Percentiles rank a stretch among this genome's conserved stretches.
Conservation (phyloP, 257 asterid genomes). For the Ocimum tenuiflorum region DNA sequence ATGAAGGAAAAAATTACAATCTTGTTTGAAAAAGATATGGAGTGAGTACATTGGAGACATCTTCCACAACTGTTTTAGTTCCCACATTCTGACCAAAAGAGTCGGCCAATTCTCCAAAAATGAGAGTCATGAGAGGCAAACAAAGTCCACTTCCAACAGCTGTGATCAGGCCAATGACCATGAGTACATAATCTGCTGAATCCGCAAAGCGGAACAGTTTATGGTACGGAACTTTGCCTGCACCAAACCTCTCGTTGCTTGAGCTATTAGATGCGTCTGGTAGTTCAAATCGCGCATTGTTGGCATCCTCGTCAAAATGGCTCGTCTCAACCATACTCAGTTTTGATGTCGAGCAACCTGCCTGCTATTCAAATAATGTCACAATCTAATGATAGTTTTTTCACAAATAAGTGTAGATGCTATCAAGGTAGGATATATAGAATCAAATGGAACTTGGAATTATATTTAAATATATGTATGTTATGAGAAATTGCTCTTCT, state of each 20-base stretch:
- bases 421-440: neutral
- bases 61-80: conserved; percentile 15
- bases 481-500: neutral
- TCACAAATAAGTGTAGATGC: neutral
- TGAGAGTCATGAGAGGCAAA: conserved; percentile 47
- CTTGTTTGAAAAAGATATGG: neutral
- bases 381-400: neutral
- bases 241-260: too few relatives aligned
- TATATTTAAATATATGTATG: too few relatives aligned
- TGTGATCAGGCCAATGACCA: conserved; percentile 41
- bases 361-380: neutral
- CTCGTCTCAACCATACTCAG: neutral
- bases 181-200: conserved; percentile 33
- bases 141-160: conserved; percentile 45
- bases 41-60: conserved; percentile 56
- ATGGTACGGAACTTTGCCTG: conserved; percentile 32
- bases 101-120: conserved; percentile 45
- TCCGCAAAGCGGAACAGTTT: conserved; percentile 50
- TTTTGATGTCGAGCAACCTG: neutral
- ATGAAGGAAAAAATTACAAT: neutral
- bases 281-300: neutral
- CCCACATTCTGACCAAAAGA: conserved; percentile 39
- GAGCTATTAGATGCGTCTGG: too few relatives aligned
- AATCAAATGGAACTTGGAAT: neutral
- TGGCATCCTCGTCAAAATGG: too few relatives aligned